These are phyloP conservation scores for Exutisphaerella laricina DNA, from an alignment of 2,329 filamentous ascomycete genomes.

Conservation along the genomic window DNA sequence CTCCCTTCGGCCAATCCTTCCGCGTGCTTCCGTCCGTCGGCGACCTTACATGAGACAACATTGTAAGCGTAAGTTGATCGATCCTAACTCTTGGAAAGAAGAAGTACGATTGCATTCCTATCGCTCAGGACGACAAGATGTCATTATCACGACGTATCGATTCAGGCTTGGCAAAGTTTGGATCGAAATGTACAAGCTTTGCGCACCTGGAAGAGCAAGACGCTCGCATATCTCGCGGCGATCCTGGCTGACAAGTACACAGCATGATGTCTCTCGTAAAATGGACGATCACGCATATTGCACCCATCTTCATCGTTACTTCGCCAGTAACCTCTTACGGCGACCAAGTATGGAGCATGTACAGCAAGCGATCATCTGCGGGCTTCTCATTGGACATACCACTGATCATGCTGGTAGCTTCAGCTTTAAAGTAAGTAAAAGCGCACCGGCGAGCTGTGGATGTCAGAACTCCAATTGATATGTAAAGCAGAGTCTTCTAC, in stretches of 20 bases:
- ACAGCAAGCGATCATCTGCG: conserved; percentile 53
- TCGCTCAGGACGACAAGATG: too few species aligned
- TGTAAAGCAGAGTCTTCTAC: conserved; percentile 54
- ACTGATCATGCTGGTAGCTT: conserved; percentile 61
- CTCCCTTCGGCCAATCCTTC: too few species aligned
- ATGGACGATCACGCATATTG: conserved; percentile 34
- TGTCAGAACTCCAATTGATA: conserved; percentile 44
- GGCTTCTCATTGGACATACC: conserved; percentile 64
- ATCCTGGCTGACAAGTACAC: conserved; percentile 12
- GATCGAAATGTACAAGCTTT: conserved; percentile 16
- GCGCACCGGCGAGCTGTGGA: too few species aligned
- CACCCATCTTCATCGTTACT: conserved; percentile 47
- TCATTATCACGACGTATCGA: too few species aligned
- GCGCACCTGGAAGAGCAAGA: conserved; percentile 18
- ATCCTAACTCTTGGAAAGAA: too few species aligned
- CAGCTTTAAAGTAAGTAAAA: conserved; percentile 53
- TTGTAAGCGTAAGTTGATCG: too few species aligned
- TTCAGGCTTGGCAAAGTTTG: conserved; percentile 6
- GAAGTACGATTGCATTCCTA: too few species aligned
- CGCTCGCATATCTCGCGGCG: background rate
- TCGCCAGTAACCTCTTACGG: conserved; percentile 61
- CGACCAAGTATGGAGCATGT: conserved; percentile 61
- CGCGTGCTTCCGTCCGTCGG: too few species aligned
- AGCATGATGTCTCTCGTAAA: conserved; percentile 31
- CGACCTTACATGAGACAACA: too few species aligned